These are phyloP conservation scores for Aspergillus awamori DNA, from an alignment of 2,329 filamentous ascomycete genomes.

Conservation along the genomic window DNA sequence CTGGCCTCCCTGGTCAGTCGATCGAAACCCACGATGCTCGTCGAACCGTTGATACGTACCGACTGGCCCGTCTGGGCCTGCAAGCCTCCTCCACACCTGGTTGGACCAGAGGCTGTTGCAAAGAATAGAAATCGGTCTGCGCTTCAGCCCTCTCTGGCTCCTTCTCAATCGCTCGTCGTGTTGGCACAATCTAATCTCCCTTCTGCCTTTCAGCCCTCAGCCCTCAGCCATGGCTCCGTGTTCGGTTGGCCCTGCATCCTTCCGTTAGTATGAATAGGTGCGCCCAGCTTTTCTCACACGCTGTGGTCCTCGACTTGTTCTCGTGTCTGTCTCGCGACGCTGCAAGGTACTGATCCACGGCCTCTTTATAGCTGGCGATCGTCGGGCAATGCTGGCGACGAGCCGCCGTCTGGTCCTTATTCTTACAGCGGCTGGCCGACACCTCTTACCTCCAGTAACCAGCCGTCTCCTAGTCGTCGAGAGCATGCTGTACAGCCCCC, in stretches of 20 bases:
- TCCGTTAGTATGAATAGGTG: constrained; percentile 45
- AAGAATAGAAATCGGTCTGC: constrained; percentile 31
- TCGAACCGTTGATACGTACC: constrained; percentile 17
- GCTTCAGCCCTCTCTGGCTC: constrained; percentile 22
- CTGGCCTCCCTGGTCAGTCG: constrained; percentile 21
- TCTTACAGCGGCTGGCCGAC: constrained; percentile 35
- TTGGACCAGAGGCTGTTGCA: constrained; percentile 28
- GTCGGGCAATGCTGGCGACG: constrained; percentile 37
- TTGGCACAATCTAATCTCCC: constrained; percentile 20
- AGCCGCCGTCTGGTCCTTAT: constrained; percentile 34
- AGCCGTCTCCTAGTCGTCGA: constrained; percentile 43
- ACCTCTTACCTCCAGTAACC: constrained; percentile 35
- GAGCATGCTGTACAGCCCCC: constrained; percentile 48
- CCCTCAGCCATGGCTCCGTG: constrained; percentile 32
- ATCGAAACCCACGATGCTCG: constrained; percentile 19
- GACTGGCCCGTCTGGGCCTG: constrained; percentile 3
- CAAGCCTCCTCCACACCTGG: constrained; percentile 23
- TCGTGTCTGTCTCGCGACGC: constrained; percentile 10
- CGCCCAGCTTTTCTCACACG: constrained; percentile 22
- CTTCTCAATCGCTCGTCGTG: constrained; percentile 20
- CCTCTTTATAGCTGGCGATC: constrained; percentile 34
- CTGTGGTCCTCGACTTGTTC: constrained; percentile 9
- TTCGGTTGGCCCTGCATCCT: constrained; percentile 30
- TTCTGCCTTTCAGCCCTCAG: constrained; percentile 19
- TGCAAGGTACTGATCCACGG: constrained; percentile 27